Conservation (phyloP, 164 flowering plant species). For the Taxillus chinensis region DNA sequence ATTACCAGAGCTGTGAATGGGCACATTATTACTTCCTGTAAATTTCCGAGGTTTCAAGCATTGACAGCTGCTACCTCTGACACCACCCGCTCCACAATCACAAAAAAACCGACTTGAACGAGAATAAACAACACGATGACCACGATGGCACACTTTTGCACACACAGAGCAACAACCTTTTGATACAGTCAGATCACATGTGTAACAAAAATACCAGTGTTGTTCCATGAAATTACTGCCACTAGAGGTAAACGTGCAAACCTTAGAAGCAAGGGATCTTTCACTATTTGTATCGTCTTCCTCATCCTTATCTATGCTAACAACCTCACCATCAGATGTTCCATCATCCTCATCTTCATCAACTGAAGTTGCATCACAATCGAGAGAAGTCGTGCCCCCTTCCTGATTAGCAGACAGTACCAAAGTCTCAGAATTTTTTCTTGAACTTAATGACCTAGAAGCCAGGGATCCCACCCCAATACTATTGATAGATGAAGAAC, state of each 20-base stretch:
- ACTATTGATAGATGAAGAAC: constrained; percentile 30
- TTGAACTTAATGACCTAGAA: constrained; percentile 41
- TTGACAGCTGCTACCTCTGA: constrained; percentile 87
- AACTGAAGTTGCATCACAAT: constrained; percentile 86
- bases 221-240: constrained; percentile 99
- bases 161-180: constrained; percentile 99
- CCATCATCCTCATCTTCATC: constrained; percentile 99
- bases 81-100: constrained; percentile 99
- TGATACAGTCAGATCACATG: constrained; percentile 94
- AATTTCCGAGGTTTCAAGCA: constrained; percentile 94
- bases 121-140: constrained; percentile 99
- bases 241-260: constrained; percentile 97
- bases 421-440: constrained; percentile 51
- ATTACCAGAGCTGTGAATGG: constrained; percentile 36
- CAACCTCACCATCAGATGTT: constrained; percentile 96
- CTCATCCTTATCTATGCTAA: constrained; percentile 86
- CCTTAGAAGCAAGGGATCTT: constrained; percentile 86
- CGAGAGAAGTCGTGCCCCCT: constrained; percentile 51
- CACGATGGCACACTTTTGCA: constrained; percentile 98
- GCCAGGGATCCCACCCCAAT: constrained; percentile 36
- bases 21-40: constrained; percentile 38
- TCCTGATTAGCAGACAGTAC: constrained; percentile 60
- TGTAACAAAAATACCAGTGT: constrained; percentile 99
- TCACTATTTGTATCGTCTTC: constrained; percentile 86
- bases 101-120: constrained; percentile 97